Percentiles rank a stretch among this genome's conserved stretches.
These are phyloP conservation scores for Talaromyces stipitatus DNA, from an alignment of 495 filamentous ascomycete genomes.

Conservation along the genomic window DNA sequence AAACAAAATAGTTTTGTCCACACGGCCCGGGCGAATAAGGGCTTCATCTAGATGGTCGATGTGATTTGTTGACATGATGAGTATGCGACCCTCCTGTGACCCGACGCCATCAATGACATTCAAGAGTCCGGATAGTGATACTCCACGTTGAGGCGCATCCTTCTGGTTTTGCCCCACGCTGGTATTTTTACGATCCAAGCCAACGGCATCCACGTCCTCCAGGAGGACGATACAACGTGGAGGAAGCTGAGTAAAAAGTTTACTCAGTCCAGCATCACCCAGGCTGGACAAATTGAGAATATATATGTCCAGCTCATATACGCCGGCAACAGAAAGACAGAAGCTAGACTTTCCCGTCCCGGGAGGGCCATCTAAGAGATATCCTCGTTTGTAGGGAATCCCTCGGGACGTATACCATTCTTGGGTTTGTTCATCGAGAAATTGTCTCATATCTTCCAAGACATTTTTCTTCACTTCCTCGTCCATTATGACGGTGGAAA, in stretches of 20 bases:
- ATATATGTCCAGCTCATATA: slow-evolving; percentile 55
- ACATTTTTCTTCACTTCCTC: slow-evolving; percentile 6
- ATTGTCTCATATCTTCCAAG: slow-evolving; percentile 10
- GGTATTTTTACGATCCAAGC: slow-evolving; percentile 10
- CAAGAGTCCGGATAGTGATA: slow-evolving; percentile 54
- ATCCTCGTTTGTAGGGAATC: too few species aligned
- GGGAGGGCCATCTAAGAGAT: too few species aligned
- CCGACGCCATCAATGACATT: slow-evolving; percentile 80
- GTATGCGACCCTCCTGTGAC: slow-evolving; percentile 69
- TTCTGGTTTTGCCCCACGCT: background rate
- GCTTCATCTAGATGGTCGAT: slow-evolving; percentile 67
- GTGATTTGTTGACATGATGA: too few species aligned
- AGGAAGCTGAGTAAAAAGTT: slow-evolving; percentile 45
- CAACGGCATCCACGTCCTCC: slow-evolving; percentile 59
- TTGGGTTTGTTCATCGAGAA: slow-evolving; percentile 7
- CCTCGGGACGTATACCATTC: slow-evolving; percentile 42
- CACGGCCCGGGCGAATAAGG: slow-evolving; percentile 55
- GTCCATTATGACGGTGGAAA: slow-evolving; percentile 5
- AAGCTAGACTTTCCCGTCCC: slow-evolving; percentile 62
- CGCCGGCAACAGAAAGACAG: slow-evolving; percentile 51
- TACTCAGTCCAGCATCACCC: slow-evolving; percentile 26
- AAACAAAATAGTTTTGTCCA: slow-evolving; percentile 22
- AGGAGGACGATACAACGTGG: slow-evolving; percentile 54
- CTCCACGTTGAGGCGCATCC: background rate
- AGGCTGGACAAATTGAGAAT: slow-evolving; percentile 24